Evolutionary conservation across 2,329 filamentous ascomycete species (phyloP).

Genomic region (Penicillium crustosum): DNA sequence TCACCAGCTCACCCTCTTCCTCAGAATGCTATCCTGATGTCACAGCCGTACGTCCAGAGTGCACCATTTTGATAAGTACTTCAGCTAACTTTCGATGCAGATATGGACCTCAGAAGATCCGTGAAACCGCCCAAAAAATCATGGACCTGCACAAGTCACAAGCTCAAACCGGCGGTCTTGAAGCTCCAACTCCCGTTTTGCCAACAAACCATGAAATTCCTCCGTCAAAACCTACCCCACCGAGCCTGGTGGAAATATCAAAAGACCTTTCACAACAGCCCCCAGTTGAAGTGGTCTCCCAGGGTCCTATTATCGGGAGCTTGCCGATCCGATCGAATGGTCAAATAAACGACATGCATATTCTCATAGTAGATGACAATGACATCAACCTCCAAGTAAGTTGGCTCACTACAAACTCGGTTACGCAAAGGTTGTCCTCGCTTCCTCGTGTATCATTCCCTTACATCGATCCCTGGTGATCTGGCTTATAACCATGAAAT

Average conservation of each 20-base stretch:
- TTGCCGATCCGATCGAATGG: not conserved
- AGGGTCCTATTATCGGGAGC: not conserved
- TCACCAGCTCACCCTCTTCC: not conserved
- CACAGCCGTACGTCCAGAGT: conserved; percentile 28
- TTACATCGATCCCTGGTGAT: too few species aligned
- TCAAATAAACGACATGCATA: conserved; percentile 15
- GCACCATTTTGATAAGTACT: not conserved
- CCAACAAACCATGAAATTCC: not conserved
- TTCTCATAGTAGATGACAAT: conserved; percentile 46
- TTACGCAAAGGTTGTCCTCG: not conserved
- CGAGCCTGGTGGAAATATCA: not conserved
- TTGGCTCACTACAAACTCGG: not conserved
- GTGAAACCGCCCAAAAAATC: conserved; percentile 20
- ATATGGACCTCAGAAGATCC: conserved; percentile 30
- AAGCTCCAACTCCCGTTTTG: not conserved
- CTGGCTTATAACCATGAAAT: not conserved
- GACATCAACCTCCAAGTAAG: conserved; percentile 41
- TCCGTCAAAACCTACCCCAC: not conserved
- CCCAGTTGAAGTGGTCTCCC: not conserved
- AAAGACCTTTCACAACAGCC: not conserved
- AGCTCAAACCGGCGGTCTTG: not conserved
- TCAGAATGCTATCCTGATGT: conserved; percentile 24
- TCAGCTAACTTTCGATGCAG: conserved; percentile 20
- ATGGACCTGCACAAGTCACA: conserved; percentile 3
- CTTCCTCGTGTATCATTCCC: not conserved